Conservation (phyloP, 257 asterid species). For the Solanum stenotomum region DNA sequence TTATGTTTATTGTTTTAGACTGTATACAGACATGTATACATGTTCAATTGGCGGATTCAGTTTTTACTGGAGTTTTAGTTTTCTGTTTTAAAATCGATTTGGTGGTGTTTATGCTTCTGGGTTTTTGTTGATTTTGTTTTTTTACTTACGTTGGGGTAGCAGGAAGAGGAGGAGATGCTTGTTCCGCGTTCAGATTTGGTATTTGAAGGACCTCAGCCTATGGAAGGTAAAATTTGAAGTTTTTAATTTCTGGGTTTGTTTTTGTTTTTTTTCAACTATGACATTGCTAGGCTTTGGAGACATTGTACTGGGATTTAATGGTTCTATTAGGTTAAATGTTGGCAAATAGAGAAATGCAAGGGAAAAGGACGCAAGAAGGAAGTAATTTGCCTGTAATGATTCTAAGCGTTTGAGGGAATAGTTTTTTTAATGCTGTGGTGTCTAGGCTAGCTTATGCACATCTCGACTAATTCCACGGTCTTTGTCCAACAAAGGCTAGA, state of each 20-base stretch:
- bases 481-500: background rate
- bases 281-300: background rate
- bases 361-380: background rate
- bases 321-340: background rate
- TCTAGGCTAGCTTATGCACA: no score
- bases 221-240: background rate
- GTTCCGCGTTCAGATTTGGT: background rate
- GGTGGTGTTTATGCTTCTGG: background rate
- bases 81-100: background rate
- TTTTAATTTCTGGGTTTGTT: background rate
- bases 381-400: background rate
- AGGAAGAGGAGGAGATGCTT: background rate
- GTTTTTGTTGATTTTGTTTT: background rate
- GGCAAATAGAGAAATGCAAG: background rate
- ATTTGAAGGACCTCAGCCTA: background rate
- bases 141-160: background rate
- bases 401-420: background rate
- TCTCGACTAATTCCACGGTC: no score
- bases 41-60: background rate
- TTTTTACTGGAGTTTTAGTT: background rate
- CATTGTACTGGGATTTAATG: background rate
- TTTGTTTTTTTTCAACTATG: background rate
- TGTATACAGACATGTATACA: background rate
- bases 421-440: no score
- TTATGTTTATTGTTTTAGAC: background rate